Conservation (phyloP, 1,284 basidiomycete genomes). For the Rhodotorula sp. region DNA sequence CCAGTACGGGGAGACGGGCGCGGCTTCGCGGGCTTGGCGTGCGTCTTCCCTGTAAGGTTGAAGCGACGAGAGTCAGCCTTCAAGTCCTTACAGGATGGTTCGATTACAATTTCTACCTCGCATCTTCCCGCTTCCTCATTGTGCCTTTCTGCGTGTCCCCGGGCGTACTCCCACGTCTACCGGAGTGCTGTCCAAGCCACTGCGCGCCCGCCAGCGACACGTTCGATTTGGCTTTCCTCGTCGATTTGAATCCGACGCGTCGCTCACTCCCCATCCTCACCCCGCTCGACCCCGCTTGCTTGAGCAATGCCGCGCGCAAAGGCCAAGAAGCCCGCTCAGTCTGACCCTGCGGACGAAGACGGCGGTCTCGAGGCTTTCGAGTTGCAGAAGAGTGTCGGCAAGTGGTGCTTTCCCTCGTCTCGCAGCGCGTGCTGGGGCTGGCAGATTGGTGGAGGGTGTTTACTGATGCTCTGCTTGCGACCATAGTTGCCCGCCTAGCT, state of each 20-base stretch:
- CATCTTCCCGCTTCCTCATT: no score
- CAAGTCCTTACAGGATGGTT: no score
- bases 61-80: no score
- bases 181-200: no score
- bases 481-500: slow-evolving; percentile 26
- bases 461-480: no score
- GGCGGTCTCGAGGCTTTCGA: slow-evolving; percentile 33
- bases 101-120: no score
- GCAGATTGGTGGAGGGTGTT: not conserved
- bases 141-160: not conserved
- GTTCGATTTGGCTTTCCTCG: not conserved
- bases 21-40: no score
- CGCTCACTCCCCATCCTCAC: not conserved
- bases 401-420: not conserved
- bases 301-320: slow-evolving; percentile 7
- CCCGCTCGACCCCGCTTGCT: no score
- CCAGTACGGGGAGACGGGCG: no score
- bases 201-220: no score
- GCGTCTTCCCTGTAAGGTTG: no score
- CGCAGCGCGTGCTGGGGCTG: not conserved
- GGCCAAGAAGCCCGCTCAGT: slow-evolving; percentile 7
- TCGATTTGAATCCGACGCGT: not conserved
- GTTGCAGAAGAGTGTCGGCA: slow-evolving; percentile 35
- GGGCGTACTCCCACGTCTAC: not conserved
- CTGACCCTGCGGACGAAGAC: not conserved